phyloP scores from a whole-genome alignment of 2,329 filamentous ascomycete genomes.

The Aureobasidium sp. region DNA sequence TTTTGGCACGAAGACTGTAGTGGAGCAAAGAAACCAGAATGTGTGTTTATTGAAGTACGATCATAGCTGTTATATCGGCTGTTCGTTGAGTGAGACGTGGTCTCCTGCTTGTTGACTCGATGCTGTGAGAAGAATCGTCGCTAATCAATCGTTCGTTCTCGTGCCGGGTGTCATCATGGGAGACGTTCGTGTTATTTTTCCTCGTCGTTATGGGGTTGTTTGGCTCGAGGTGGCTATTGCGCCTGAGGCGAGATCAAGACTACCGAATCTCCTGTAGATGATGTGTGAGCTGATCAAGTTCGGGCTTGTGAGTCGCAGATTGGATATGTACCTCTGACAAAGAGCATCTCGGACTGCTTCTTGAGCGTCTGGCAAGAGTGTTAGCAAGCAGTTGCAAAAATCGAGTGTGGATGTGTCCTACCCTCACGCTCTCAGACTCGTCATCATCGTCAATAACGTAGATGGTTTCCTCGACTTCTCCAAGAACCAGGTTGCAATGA shows the following conservation, averaged over 20 bases:
- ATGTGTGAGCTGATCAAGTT: not conserved
- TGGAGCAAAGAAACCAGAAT: slow-evolving; percentile 11
- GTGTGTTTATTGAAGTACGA: slow-evolving; percentile 3
- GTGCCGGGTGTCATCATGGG: not conserved
- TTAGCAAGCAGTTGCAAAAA: slow-evolving; percentile 1
- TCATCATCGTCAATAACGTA: slow-evolving; percentile 88
- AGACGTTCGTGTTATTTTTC: not conserved
- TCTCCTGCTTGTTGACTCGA: not conserved
- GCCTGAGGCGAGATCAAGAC: slow-evolving; percentile 40
- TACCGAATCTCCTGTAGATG: slow-evolving; percentile 40
- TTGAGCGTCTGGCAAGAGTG: slow-evolving; percentile 66
- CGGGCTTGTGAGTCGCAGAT: not conserved
- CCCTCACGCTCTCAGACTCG: slow-evolving; percentile 62
- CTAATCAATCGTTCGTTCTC: not conserved
- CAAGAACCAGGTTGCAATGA: slow-evolving; percentile 93
- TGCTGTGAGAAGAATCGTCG: not conserved
- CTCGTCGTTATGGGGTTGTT: not conserved
- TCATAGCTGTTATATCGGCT: slow-evolving; percentile 2
- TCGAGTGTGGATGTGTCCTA: not conserved
- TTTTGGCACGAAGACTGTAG: not conserved
- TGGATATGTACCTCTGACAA: slow-evolving; percentile 73
- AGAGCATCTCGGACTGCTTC: slow-evolving; percentile 98
- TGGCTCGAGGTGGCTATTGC: slow-evolving; percentile 20
- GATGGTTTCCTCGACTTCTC: slow-evolving; percentile 95
- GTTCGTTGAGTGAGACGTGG: not conserved